Percentiles rank a stretch among this genome's conserved stretches.
These are phyloP conservation scores for Cercospora citrullina DNA, from an alignment of 2,329 filamentous ascomycete genomes.

Conservation along the genomic window DNA sequence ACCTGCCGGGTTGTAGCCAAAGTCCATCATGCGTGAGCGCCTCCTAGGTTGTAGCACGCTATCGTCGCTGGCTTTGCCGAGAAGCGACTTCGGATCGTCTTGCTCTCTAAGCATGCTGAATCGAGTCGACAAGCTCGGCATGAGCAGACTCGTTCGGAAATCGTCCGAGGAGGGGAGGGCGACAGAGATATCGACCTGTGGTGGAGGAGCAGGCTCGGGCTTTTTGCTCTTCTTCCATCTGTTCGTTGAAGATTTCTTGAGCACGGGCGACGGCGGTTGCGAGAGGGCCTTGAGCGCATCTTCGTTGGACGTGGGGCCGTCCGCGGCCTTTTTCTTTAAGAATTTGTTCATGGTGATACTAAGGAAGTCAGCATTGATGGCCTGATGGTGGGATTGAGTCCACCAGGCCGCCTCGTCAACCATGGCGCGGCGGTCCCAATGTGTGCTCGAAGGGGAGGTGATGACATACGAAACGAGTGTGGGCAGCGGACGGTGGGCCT, in stretches of 20 bases:
- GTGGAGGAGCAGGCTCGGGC: constrained; percentile 52
- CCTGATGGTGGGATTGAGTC: constrained; percentile 1
- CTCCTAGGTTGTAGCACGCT: constrained; percentile 84
- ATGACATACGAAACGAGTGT: constrained; percentile 23
- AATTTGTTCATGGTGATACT: constrained; percentile 69
- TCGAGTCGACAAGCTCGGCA: constrained; percentile 90
- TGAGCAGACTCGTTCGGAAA: constrained; percentile 91
- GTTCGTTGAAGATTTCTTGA: constrained; percentile 37
- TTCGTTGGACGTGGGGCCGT: constrained; percentile 45
- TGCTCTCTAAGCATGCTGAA: constrained; percentile 98
- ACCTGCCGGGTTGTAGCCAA: constrained; percentile 58
- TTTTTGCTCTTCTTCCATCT: constrained; percentile 54
- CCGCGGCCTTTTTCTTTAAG: constrained; percentile 69
- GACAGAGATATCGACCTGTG: constrained; percentile 68
- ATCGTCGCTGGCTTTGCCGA: constrained; percentile 93
- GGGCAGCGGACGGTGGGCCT: constrained; percentile 10
- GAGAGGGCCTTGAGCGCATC: constrained; percentile 26
- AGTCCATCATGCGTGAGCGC: constrained; percentile 74
- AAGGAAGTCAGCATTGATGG: constrained; percentile 25
- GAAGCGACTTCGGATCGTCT: constrained; percentile 82
- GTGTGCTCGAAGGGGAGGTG: background rate
- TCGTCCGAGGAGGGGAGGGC: constrained; percentile 82
- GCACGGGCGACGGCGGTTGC: constrained; percentile 26
- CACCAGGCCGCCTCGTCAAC: constrained; percentile 7
- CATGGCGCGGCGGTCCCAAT: constrained; percentile 7